A percentile compares a stretch with the other conserved stretches of the same genome.
phyloP scores from a whole-genome alignment of 108 stramenopile genomes.

The Cyclotella atomus region DNA sequence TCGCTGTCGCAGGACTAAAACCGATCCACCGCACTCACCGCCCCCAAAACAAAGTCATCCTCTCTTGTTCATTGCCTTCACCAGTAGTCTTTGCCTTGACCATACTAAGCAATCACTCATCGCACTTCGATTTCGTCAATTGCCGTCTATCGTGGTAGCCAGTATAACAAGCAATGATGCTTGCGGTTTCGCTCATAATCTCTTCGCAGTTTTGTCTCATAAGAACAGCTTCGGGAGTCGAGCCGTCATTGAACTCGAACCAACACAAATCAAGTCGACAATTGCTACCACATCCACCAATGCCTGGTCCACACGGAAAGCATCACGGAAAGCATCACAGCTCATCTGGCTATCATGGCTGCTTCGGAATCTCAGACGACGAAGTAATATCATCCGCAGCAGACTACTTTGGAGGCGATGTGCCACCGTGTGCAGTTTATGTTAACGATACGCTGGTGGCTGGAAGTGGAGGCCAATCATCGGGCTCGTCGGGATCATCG shows the following conservation, averaged over 20 bases:
- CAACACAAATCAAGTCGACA: neutral
- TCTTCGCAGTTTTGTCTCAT: neutral
- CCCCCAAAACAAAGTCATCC: too few relatives aligned
- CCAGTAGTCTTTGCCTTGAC: too few relatives aligned
- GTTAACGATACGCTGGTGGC: constrained; percentile 11
- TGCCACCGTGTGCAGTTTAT: constrained; percentile 18
- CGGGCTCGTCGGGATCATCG: constrained; percentile 11
- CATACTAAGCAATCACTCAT: too few relatives aligned
- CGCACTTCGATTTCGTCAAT: neutral
- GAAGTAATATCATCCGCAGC: constrained; percentile 17
- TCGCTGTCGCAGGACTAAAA: too few relatives aligned
- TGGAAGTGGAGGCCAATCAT: neutral
- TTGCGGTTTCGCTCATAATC: neutral
- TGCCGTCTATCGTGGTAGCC: neutral
- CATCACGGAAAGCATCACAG: neutral
- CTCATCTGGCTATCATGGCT: constrained; percentile 15
- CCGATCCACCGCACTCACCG: too few relatives aligned
- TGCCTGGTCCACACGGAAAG: neutral
- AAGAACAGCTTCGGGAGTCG: neutral
- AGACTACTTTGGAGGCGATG: constrained; percentile 14
- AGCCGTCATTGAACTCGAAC: neutral
- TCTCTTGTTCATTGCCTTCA: too few relatives aligned
- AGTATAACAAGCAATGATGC: neutral
- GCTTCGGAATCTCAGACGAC: constrained; percentile 29
- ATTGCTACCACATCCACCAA: neutral